These are phyloP conservation scores for Blastobotrys apis DNA, from an alignment of 1,139 yeast species.

Conservation along the genomic window DNA sequence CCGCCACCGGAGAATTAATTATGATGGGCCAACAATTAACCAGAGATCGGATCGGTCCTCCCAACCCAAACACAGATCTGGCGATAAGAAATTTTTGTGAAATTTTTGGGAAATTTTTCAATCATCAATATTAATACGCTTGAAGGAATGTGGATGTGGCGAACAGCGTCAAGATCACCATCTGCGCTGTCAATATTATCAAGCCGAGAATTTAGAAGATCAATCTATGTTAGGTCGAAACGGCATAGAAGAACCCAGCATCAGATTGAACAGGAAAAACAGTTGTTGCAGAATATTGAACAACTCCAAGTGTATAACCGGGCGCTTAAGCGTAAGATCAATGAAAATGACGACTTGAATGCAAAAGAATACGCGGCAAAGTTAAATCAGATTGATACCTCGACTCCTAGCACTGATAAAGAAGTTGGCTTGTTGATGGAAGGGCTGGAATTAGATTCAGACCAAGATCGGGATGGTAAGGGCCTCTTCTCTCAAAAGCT, in stretches of 20 bases:
- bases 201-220: neutral
- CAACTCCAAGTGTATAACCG: slow-evolving; percentile 27
- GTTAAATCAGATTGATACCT: slow-evolving; percentile 6
- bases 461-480: neutral
- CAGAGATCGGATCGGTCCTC: too few relatives aligned
- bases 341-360: slow-evolving; percentile 22
- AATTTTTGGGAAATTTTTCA: too few relatives aligned
- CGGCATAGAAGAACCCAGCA: neutral
- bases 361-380: slow-evolving; percentile 15
- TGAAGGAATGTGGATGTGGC: too few relatives aligned
- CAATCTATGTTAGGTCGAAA: neutral
- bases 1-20: too few relatives aligned
- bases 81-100: too few relatives aligned
- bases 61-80: too few relatives aligned
- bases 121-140: too few relatives aligned
- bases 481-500: slow-evolving; percentile 12
- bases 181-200: too few relatives aligned
- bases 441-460: slow-evolving; percentile 12
- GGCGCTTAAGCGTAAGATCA: slow-evolving; percentile 23
- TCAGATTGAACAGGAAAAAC: slow-evolving; percentile 9
- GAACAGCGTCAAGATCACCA: too few relatives aligned
- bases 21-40: too few relatives aligned
- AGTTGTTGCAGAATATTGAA: slow-evolving; percentile 19
- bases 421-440: slow-evolving; percentile 23
- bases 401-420: slow-evolving; percentile 16